Percentiles rank a stretch among this genome's conserved stretches.
Conservation (phyloP, 371 early-diverging fungal species). For the Fennellomyces sp. region DNA sequence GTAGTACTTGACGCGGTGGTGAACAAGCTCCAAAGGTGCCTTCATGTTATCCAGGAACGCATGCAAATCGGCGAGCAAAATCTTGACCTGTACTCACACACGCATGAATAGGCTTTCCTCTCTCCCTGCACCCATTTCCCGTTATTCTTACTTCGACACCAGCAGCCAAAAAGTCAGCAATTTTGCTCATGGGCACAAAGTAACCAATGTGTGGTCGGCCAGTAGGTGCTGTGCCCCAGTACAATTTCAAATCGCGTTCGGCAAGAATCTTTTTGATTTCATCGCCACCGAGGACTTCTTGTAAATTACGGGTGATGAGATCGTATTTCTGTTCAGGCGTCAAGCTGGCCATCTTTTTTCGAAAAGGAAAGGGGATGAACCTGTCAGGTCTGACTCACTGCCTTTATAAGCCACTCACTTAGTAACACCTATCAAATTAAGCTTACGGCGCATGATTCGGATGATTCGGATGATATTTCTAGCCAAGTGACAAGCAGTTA, state of each 20-base stretch:
- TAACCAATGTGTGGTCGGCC: slow-evolving; percentile 99
- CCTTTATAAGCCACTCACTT: too few relatives aligned
- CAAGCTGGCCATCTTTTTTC: slow-evolving; percentile 55
- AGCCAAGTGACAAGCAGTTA: too few relatives aligned
- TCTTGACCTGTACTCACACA: slow-evolving; percentile 73
- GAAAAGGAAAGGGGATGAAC: too few relatives aligned
- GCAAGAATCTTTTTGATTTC: slow-evolving; percentile 85
- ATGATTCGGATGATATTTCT: too few relatives aligned
- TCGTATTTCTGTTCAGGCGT: slow-evolving; percentile 76
- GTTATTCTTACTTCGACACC: slow-evolving; percentile 58
- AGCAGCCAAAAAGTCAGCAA: slow-evolving; percentile 97
- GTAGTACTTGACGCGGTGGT: slow-evolving; percentile 94
- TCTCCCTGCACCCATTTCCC: neutral
- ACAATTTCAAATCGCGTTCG: slow-evolving; percentile 93
- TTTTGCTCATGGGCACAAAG: slow-evolving; percentile 98
- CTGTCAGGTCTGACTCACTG: too few relatives aligned
- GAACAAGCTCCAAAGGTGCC: slow-evolving; percentile 94
- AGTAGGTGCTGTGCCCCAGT: slow-evolving; percentile 99
- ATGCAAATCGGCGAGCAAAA: slow-evolving; percentile 98
- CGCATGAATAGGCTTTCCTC: neutral
- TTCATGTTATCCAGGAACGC: slow-evolving; percentile 99
- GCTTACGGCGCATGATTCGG: too few relatives aligned
- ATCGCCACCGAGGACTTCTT: slow-evolving; percentile 96
- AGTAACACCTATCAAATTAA: too few relatives aligned
- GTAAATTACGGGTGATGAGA: slow-evolving; percentile 95